Evolutionary conservation across 257 asterid species (phyloP).

Genomic region (Jaltomata sinuosa): DNA sequence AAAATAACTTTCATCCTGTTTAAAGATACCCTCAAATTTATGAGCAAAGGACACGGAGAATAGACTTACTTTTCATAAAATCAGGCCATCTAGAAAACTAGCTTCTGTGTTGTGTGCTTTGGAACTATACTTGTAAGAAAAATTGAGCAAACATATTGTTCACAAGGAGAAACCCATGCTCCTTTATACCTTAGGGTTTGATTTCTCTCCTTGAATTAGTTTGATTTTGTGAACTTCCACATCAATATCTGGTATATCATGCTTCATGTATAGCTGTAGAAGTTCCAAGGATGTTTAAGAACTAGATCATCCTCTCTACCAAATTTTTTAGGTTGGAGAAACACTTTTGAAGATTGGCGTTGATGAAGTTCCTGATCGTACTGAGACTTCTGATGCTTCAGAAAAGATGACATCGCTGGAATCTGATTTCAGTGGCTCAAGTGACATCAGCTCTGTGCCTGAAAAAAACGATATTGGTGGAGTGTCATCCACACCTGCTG

Average conservation of each 20-base stretch:
- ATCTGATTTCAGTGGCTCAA: constrained; percentile 17
- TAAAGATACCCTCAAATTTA: not conserved
- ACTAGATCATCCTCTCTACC: not conserved
- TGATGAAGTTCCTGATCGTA: constrained; percentile 34
- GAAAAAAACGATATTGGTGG: constrained; percentile 30
- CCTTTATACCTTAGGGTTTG: not conserved
- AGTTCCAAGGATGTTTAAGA: not conserved
- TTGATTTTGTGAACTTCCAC: not conserved
- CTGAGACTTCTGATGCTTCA: constrained; percentile 20
- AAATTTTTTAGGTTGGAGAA: constrained; percentile 74
- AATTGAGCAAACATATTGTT: not conserved
- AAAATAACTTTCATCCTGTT: not conserved
- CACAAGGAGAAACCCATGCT: not conserved
- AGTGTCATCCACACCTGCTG: constrained; percentile 67
- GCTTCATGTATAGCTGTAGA: not conserved
- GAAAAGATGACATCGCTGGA: constrained; percentile 26
- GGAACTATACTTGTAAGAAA: not conserved
- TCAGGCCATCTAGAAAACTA: not conserved
- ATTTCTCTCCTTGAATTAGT: not conserved
- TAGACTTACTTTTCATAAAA: not conserved
- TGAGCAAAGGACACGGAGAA: not conserved
- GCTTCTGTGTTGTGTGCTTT: not conserved
- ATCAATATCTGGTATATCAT: not conserved
- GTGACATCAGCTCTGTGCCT: constrained; percentile 23
- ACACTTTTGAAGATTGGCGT: constrained; percentile 65